These are phyloP conservation scores for Wallemia ichthyophaga DNA, from an alignment of 1,284 basidiomycete genomes.

Conservation along the genomic window DNA sequence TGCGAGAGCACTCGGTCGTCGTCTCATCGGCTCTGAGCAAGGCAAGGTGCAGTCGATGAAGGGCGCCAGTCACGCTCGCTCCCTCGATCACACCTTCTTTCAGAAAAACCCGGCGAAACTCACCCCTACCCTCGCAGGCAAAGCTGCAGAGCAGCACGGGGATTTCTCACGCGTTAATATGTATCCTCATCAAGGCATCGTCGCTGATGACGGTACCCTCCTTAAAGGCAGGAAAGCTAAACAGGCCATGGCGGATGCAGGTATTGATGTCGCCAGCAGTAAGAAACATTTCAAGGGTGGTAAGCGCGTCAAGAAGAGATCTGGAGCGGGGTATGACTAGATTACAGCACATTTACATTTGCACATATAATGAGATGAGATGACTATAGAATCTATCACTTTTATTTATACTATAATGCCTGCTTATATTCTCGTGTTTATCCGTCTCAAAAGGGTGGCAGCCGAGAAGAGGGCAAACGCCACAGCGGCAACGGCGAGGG, in stretches of 20 bases:
- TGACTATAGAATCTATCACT: no score
- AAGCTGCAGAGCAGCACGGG: conserved; percentile 25
- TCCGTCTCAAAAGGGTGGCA: neutral
- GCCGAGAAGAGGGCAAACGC: neutral
- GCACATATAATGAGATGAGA: no score
- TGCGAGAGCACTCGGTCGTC: conserved; percentile 23
- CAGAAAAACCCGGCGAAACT: conserved; percentile 22
- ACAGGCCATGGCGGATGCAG: conserved; percentile 21
- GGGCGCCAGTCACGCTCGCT: conserved; percentile 24
- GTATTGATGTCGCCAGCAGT: conserved; percentile 19
- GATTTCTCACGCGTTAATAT: conserved; percentile 28
- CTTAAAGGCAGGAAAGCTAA: conserved; percentile 23
- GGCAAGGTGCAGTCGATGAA: conserved; percentile 10
- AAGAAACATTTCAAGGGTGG: conserved; percentile 76
- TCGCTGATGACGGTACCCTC: conserved; percentile 41
- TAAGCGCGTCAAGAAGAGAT: conserved; percentile 55
- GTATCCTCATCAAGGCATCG: conserved; percentile 50
- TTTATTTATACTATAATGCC: neutral
- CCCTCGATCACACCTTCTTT: conserved; percentile 63
- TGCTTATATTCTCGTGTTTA: neutral
- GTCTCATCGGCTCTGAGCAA: neutral
- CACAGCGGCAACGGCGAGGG: neutral
- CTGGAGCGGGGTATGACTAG: conserved; percentile 62
- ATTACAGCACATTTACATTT: no score
- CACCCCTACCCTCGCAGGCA: conserved; percentile 31